phyloP scores from a whole-genome alignment of 1,284 basidiomycete genomes.

The Moesziomyces antarcticus region DNA sequence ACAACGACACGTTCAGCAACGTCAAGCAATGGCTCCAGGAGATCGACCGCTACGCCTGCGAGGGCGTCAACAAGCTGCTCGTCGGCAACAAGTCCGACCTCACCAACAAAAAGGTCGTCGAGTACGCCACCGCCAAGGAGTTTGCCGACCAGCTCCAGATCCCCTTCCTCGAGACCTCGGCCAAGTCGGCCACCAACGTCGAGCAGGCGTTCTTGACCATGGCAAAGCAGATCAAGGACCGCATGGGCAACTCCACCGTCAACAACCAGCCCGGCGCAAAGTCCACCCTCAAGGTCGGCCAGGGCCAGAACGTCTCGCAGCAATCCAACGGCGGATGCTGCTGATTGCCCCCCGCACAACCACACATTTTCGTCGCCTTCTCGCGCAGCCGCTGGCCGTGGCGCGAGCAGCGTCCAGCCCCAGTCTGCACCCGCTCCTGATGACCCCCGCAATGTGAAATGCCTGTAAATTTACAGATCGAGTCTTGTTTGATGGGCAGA shows the following conservation, averaged over 20 bases:
- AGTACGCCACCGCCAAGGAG: conserved; percentile 94
- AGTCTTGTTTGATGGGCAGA: no score
- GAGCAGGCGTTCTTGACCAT: conserved; percentile 71
- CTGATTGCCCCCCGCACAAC: conserved; percentile 14
- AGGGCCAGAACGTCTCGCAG: conserved; percentile 63
- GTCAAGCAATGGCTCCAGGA: conserved; percentile 99
- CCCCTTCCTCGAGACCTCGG: conserved; percentile 70
- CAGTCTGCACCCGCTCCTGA: neutral
- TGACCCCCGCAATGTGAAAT: conserved; percentile 15
- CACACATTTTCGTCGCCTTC: neutral
- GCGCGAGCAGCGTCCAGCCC: neutral
- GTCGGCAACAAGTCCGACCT: conserved; percentile 99
- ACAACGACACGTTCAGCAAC: conserved; percentile 89
- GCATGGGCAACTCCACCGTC: conserved; percentile 66
- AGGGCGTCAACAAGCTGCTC: conserved; percentile 97
- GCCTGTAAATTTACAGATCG: conserved; percentile 34
- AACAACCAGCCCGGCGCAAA: conserved; percentile 63
- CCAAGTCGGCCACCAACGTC: conserved; percentile 70
- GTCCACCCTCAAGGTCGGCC: conserved; percentile 65
- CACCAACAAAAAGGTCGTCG: conserved; percentile 98
- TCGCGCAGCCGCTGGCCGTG: neutral
- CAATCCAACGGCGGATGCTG: conserved; percentile 64
- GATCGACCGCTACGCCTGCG: conserved; percentile 98
- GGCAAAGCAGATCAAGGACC: conserved; percentile 69
- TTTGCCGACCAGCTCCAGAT: conserved; percentile 68